phyloP scores from a whole-genome alignment of 2,329 filamentous ascomycete genomes.

The Phaeomoniella chlamydospora region DNA sequence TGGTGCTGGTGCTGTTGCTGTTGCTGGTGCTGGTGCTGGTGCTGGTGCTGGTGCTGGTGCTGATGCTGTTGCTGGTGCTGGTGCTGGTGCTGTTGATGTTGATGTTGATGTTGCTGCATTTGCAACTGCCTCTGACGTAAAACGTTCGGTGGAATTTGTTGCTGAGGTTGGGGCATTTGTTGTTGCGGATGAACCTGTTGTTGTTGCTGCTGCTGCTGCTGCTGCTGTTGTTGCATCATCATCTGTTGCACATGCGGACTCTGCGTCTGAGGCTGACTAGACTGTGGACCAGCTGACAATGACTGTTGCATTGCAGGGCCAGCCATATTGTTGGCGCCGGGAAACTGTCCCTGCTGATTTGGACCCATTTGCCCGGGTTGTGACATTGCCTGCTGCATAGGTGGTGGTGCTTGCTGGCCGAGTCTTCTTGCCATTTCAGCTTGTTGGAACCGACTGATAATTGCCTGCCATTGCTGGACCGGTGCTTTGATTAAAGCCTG shows the following conservation, averaged over 20 bases:
- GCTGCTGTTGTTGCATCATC: constrained; percentile 10
- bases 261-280: constrained; percentile 6
- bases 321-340: constrained; percentile 5
- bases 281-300: constrained; percentile 9
- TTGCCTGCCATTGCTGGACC: constrained; percentile 8
- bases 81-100: constrained; percentile 1
- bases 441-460: constrained; percentile 3
- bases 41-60: neutral
- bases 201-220: constrained; percentile 7
- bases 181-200: constrained; percentile 1
- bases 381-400: constrained; percentile 12
- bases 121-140: neutral
- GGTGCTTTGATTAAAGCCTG: constrained; percentile 8
- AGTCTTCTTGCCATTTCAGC: neutral
- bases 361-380: constrained; percentile 6
- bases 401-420: constrained; percentile 6
- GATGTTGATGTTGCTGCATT: constrained; percentile 1
- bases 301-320: constrained; percentile 10
- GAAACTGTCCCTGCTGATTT: constrained; percentile 8
- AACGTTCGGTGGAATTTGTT: constrained; percentile 2
- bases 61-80: constrained; percentile 2
- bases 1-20: constrained; percentile 1
- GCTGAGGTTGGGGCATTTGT: constrained; percentile 5
- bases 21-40: neutral
- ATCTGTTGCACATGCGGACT: constrained; percentile 3